Evolutionary conservation across 495 filamentous ascomycete genomes (phyloP), one percentile per base, ranked within the genome.

Genomic region (Collariella sp.): DNA sequence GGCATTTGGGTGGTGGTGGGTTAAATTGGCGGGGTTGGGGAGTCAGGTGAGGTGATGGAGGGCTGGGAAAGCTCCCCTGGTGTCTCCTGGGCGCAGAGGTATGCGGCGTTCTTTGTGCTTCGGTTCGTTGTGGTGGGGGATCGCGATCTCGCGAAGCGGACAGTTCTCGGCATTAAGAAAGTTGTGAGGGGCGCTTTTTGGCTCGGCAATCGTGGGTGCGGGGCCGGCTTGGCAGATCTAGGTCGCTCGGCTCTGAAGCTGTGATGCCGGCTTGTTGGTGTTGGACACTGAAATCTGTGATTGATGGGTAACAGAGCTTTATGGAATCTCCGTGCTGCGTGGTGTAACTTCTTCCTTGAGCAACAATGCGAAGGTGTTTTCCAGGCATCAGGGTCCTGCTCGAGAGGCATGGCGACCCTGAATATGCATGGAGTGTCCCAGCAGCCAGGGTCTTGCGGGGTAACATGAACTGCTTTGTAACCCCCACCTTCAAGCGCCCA

Each of bases 191-290:
- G 5, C 50, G 20, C 40, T 49, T 16, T 36, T 55, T 38, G 53
- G 53, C 46, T 44, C 45, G 45, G 53, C 35, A 49, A 16, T n/a
- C 35, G 34, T 11, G 19, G 5, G 10, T 48, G 45, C 51, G 45
- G 51, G 52, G 46, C 57, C 51, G 46, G 16, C 52, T 55, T 52
- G 51, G 57, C 57, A 35, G 35, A 10, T 26, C 10, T 49, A 35
- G 46, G 38, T 38, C 34, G 42, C 5, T 19, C 51, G 51, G 35
- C 34, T 22, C 42, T 34, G 43, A 33, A 5, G 34, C 34, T 16
- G 18, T n/a, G 34, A 46, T 47, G 43, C 43, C 43, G 34, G 7
- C 7, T 46, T n/a, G n/a, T n/a, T 34, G 41, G 50, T 45, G 50
- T 54, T 54, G 51, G 46, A 18, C 31, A 16, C 5, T 12, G 22